phyloP scores from a whole-genome alignment of 2,329 filamentous ascomycete species.

The Cercospora canescens region DNA sequence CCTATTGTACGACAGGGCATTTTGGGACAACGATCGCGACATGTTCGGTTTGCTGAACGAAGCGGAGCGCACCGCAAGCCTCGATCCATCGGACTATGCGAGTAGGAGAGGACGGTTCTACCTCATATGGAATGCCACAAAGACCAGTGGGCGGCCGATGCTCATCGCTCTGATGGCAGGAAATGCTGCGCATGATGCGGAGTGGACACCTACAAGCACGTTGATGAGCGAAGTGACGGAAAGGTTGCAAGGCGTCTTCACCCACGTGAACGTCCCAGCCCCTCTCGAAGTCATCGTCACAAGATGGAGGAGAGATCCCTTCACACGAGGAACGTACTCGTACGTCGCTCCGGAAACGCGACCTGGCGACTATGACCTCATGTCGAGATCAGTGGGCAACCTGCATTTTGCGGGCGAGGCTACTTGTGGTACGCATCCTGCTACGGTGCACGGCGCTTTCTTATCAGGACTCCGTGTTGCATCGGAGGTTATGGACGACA shows the following conservation, averaged over 20 bases:
- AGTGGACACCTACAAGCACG: conserved; percentile 70
- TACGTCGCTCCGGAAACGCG: conserved; percentile 82
- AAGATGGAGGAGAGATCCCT: conserved; percentile 86
- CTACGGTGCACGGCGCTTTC: conserved; percentile 95
- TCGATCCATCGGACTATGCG: conserved; percentile 77
- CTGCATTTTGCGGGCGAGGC: conserved; percentile 96
- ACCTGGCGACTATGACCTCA: conserved; percentile 85
- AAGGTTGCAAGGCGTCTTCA: conserved; percentile 76
- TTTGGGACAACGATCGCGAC: conserved; percentile 87
- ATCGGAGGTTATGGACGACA: conserved; percentile 75
- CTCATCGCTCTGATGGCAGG: conserved; percentile 94
- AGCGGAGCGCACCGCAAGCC: conserved; percentile 66
- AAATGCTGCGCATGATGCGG: conserved; percentile 86
- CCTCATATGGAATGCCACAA: conserved; percentile 94
- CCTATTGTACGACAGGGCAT: conserved; percentile 81
- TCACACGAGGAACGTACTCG: conserved; percentile 93
- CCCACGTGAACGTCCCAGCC: conserved; percentile 61
- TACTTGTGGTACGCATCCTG: conserved; percentile 91
- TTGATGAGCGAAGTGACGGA: conserved; percentile 79
- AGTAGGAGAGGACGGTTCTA: conserved; percentile 87
- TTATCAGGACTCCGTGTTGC: conserved; percentile 88
- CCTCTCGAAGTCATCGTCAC: conserved; percentile 88
- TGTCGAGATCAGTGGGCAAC: conserved; percentile 82
- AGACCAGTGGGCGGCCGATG: conserved; percentile 81
- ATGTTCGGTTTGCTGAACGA: conserved; percentile 91